Evolutionary conservation across 2,329 filamentous ascomycete species (phyloP).

Genomic region (Alternaria ethzedia): DNA sequence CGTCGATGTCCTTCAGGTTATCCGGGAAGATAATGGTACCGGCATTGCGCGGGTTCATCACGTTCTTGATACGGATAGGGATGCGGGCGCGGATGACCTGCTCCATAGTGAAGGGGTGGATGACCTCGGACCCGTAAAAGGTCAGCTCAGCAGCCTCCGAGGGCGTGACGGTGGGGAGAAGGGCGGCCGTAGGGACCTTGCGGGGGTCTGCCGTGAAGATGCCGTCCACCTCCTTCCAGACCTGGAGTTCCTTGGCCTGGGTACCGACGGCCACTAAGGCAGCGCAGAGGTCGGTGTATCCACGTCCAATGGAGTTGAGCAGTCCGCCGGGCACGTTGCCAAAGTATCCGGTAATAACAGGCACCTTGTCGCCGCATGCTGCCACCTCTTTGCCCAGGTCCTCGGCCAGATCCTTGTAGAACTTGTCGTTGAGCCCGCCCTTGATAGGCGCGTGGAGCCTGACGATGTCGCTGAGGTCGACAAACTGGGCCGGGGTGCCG

Average conservation of each 20-base stretch:
- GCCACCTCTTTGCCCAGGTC: conserved; percentile 52
- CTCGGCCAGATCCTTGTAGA: conserved; percentile 53
- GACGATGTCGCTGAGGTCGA: conserved; percentile 85
- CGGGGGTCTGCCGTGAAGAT: conserved; percentile 88
- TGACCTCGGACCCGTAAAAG: conserved; percentile 79
- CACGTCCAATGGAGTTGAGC: conserved; percentile 88
- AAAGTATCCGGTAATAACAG: conserved; percentile 83
- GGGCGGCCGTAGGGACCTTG: conserved; percentile 88
- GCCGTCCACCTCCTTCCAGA: conserved; percentile 99
- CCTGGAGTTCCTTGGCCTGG: conserved; percentile 86
- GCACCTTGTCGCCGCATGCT: conserved; percentile 53
- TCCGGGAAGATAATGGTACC: conserved; percentile 88
- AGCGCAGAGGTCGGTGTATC: conserved; percentile 96
- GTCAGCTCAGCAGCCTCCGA: conserved; percentile 95
- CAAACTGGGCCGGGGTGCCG: conserved; percentile 83
- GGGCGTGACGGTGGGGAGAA: conserved; percentile 89
- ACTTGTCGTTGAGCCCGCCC: conserved; percentile 52
- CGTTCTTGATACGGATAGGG: conserved; percentile 88
- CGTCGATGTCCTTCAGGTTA: conserved; percentile 60
- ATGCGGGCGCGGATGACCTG: conserved; percentile 80
- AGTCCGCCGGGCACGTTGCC: conserved; percentile 90
- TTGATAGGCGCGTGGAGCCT: conserved; percentile 60
- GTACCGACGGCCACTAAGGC: conserved; percentile 89
- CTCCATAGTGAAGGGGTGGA: conserved; percentile 99
- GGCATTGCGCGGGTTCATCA: conserved; percentile 80